These are phyloP conservation scores for Colletotrichum godetiae DNA, from an alignment of 2,329 filamentous ascomycete genomes.

Conservation along the genomic window DNA sequence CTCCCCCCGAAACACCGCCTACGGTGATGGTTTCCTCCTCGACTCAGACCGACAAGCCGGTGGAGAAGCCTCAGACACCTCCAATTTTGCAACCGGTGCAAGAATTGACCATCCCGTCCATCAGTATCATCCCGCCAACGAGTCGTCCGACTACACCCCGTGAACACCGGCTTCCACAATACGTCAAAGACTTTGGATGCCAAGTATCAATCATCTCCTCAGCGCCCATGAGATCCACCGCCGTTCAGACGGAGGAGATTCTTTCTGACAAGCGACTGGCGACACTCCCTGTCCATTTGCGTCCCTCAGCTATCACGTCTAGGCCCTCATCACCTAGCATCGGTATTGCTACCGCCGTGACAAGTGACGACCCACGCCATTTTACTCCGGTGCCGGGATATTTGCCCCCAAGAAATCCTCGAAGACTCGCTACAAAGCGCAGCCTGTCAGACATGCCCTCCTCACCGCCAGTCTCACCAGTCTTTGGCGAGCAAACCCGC, in stretches of 20 bases:
- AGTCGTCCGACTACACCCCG: conserved; percentile 85
- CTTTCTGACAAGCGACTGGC: conserved; percentile 82
- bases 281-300: conserved; percentile 80
- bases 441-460: conserved; percentile 62
- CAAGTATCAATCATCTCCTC: conserved; percentile 74
- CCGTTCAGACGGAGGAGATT: conserved; percentile 90
- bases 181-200: conserved; percentile 83
- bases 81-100: conserved; percentile 34
- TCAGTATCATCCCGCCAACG: conserved; percentile 89
- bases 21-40: conserved; percentile 62
- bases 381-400: conserved; percentile 65
- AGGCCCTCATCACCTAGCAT: conserved; percentile 66
- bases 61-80: conserved; percentile 36
- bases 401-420: conserved; percentile 70
- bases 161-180: conserved; percentile 80
- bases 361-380: conserved; percentile 50
- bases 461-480: conserved; percentile 47
- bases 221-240: conserved; percentile 63
- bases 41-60: conserved; percentile 68
- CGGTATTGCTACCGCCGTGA: conserved; percentile 44
- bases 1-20: conserved; percentile 50
- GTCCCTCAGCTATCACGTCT: conserved; percentile 80
- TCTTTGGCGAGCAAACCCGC: conserved; percentile 54
- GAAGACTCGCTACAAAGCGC: conserved; percentile 60
- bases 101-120: conserved; percentile 78